Evolutionary conservation across 805 yeast genomes (phyloP).

Genomic region (Lachancea lanzarotensis): DNA sequence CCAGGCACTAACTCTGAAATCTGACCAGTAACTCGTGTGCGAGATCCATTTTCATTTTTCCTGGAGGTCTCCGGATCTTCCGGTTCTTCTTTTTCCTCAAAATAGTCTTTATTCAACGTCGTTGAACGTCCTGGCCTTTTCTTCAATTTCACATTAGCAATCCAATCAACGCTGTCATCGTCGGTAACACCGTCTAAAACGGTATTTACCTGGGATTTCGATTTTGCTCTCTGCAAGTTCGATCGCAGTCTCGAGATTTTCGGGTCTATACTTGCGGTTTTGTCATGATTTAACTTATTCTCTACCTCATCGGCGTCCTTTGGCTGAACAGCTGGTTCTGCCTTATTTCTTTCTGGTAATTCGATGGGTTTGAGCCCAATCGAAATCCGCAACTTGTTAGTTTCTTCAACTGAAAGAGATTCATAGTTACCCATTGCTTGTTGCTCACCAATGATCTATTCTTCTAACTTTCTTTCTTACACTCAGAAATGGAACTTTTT

Average conservation of each 20-base stretch:
- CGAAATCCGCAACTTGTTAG: constrained; percentile 36
- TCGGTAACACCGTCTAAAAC: constrained; percentile 12
- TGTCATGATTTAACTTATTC: constrained; percentile 10
- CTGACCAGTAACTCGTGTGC: constrained; percentile 45
- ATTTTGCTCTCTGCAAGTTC: constrained; percentile 10
- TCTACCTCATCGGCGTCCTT: not conserved
- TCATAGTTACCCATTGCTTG: constrained; percentile 17
- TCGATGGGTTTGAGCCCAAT: constrained; percentile 37
- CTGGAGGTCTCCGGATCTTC: constrained; percentile 2
- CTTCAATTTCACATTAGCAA: constrained; percentile 19
- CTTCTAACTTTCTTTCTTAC: too few relatives aligned
- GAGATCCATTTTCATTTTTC: constrained; percentile 23
- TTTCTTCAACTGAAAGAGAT: constrained; percentile 36
- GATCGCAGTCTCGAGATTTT: constrained; percentile 4
- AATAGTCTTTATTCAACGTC: constrained; percentile 4
- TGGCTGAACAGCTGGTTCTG: too few relatives aligned
- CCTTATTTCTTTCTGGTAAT: not conserved
- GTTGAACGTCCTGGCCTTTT: constrained; percentile 4
- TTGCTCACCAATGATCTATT: not conserved
- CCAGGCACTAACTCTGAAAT: constrained; percentile 36
- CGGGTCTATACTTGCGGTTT: not conserved
- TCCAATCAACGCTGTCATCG: constrained; percentile 18
- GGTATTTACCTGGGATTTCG: constrained; percentile 20
- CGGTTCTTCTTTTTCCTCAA: constrained; percentile 18
- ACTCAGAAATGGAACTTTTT: not conserved